Evolutionary conservation across 805 yeast species (phyloP), one percentile per base, ranked within the genome.

Genomic region (Torulaspora microellipsoides): DNA sequence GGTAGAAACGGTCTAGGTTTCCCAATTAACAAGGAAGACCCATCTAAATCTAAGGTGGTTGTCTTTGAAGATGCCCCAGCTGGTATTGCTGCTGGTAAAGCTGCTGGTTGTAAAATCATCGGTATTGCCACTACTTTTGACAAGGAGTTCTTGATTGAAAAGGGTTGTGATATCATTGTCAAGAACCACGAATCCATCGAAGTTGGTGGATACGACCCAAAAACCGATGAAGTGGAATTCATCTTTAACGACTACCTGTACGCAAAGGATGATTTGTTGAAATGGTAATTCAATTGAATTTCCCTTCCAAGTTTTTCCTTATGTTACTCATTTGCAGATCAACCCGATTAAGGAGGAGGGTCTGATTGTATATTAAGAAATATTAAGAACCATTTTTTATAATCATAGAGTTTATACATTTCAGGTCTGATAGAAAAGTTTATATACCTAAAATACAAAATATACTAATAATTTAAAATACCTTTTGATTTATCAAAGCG

Each of bases 21-120:
- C 58, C 68, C 67, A 53, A 54, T 60, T 47, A 62, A 61, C 55
- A 56, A 60, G 51, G 52, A 62, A 48, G 63, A 64, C 46, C 69
- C 69, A 39, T 56, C 66, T 13, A 49, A 59, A 32, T 66, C 70
- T 43, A 71, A 67, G 55, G 70, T 70, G 27, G 81, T 85, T 34
- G 89, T 83, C 39, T 86, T 86, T 59, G 95, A 86, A 69, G 95
- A 86, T 62, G 95, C 95, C 36, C 91, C 89, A 46, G 90, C 93
- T 38, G 95, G 95, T 61, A 79, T 85, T 51, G 68, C 77, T 56
- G 91, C 95, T 31, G 95, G 95, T 60, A 78, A 80, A 61, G 85
- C 76, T 43, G 90, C 93, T 20, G 95, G 90, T 47, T 88, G 93
- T 63, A 73, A 76, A 60, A 83, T 85, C 48, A 79, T 86, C 55